Evolutionary conservation across 2,329 filamentous ascomycete genomes (phyloP), one percentile per base, ranked within the genome.

Genomic region (Neopestalotiopsis rosae): DNA sequence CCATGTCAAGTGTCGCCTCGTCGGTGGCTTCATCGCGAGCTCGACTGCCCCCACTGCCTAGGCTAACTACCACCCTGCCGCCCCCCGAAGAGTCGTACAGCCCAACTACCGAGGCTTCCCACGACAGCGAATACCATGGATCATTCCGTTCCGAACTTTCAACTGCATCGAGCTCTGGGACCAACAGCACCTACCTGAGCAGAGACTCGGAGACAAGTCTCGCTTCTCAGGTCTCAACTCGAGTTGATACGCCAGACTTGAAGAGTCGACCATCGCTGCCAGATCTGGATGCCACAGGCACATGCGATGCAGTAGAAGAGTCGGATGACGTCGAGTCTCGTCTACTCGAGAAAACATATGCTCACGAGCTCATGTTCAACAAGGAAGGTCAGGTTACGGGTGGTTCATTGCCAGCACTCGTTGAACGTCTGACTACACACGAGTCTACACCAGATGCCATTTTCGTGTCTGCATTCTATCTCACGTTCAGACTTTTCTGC

Each of bases 351-450:
- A 97, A 92, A 81, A 97, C 95, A 0, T 98, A 89, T 76, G 94
- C 94, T 0, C 93, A 98, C 76, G 95, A 99, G 78, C 86, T 99
- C 62, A 90, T 97, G 76, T 92, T 93, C 79, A 98, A 97, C 83
- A 97, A 97, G 79, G 95, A 98, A 73, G 95, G 95, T 1, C 93
- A 97, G 71, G 91, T 99, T n/a, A 93, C 93, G 57, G 96, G 96
- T 61, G 96, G 96, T 14, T 97, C 94, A 3, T 87, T 99, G 13
- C 90, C 93, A 5, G 96, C 96, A 2, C 84, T 99, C 34, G 92
- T 99, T n/a, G 96, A 99, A 83, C 91, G 94, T 71, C 88, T 99
- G 57, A 98, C 96, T 0, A 94, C 93, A 0, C 94, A 97, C 78
- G 94, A 98, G 78, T 93, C 94, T 0, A 97, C 95, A 0, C 96